phyloP scores from a whole-genome alignment of 2,329 filamentous ascomycete genomes.

The Pyricularia pennisetigena region DNA sequence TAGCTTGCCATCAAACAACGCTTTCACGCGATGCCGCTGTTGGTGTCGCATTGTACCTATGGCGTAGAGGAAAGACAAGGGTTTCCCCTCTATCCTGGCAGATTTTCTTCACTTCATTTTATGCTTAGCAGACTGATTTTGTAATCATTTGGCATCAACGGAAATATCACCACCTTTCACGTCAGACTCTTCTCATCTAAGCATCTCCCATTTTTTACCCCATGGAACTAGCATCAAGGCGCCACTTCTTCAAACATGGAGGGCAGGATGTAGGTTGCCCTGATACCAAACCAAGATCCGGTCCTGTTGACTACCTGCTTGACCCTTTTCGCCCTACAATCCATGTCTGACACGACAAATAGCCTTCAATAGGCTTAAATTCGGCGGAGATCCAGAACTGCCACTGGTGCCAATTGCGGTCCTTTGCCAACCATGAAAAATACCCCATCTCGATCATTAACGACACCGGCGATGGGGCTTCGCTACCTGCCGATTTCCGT shows the following conservation, averaged over 20 bases:
- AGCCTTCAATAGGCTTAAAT: background rate
- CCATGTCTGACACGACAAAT: conserved; percentile 16
- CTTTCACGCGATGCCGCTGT: background rate
- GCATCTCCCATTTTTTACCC: background rate
- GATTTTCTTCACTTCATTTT: too few relatives aligned
- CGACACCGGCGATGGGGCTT: conserved; percentile 38
- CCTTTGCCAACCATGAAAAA: conserved; percentile 35
- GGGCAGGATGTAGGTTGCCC: conserved; percentile 12
- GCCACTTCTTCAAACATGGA: conserved; percentile 42
- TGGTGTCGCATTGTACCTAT: background rate
- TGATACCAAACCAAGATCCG: background rate
- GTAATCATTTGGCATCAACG: too few relatives aligned
- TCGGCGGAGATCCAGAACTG: conserved; percentile 30
- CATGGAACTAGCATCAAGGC: conserved; percentile 35
- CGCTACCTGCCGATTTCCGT: conserved; percentile 52
- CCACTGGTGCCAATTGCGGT: conserved; percentile 52
- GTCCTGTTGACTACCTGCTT: conserved; percentile 2
- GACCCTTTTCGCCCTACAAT: background rate
- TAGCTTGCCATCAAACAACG: background rate
- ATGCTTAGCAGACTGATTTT: too few relatives aligned
- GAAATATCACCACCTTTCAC: too few relatives aligned
- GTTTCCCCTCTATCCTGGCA: too few relatives aligned
- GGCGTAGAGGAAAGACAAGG: background rate
- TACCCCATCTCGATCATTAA: conserved; percentile 57
- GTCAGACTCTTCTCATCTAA: background rate